Conservation (phyloP, 441 rosid genomes). For the Adansonia madagascariensis region DNA sequence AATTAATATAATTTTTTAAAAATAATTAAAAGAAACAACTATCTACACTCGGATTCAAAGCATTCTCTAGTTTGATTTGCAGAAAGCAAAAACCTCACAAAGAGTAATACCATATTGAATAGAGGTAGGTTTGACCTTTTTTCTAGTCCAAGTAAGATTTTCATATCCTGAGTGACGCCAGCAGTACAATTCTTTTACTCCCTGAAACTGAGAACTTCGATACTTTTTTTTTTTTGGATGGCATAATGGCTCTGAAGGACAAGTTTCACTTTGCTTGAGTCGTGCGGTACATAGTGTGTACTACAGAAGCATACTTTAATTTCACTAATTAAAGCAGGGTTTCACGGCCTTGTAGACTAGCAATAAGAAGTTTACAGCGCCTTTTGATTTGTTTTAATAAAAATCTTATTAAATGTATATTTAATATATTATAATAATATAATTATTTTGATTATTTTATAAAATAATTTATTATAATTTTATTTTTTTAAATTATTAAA, state of each 20-base stretch:
- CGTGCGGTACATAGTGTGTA: conserved; percentile 3
- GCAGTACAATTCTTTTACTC: conserved; percentile 38
- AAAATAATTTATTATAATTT: too few relatives aligned
- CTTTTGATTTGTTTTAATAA: neutral
- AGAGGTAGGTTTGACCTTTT: conserved; percentile 15
- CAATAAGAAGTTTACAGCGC: neutral
- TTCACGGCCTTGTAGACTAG: neutral
- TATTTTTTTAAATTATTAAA: too few relatives aligned
- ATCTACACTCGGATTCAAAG: neutral
- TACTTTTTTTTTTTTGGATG: conserved; percentile 19
- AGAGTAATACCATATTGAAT: neutral
- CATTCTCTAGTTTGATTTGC: neutral
- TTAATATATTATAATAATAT: too few relatives aligned
- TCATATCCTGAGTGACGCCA: conserved; percentile 35
- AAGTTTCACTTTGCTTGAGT: conserved; percentile 21
- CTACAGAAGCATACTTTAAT: neutral
- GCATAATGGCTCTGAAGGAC: conserved; percentile 28
- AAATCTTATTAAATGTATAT: too few relatives aligned
- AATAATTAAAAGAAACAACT: neutral
- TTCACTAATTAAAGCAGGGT: neutral
- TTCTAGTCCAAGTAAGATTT: conserved; percentile 24
- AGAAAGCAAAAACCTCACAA: neutral
- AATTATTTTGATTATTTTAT: too few relatives aligned
- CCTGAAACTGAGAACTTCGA: conserved; percentile 4
- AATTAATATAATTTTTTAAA: too few relatives aligned